Evolutionary conservation across 441 rosid genomes (phyloP), one percentile per base, ranked within the genome.

Genomic region (Syzygium malaccense): DNA sequence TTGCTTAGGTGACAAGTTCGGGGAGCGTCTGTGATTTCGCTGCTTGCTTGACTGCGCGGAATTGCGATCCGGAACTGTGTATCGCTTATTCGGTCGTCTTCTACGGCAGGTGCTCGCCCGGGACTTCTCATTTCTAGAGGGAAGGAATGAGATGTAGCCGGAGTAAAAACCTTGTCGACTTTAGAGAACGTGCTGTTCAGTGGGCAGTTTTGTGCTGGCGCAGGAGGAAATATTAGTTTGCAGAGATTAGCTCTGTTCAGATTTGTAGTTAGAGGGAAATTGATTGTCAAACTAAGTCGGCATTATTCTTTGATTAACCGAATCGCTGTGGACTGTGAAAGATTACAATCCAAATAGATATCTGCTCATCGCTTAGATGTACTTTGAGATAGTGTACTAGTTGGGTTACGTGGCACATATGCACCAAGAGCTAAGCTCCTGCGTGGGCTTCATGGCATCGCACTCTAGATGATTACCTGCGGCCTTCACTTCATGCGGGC

Each of bases 311-410:
- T 23, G 0, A 37, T 37, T 37, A 41, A 6, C 0, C 9, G 4
- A 37, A 71, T 71, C 1, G 1, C 83, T 0, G 9, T 0, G 49
- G 37, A 6, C 51, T 37, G 83, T 20, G 83, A 71, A 37, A 71
- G 23, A 23, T 71, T 20, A 20, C 51, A 5, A 71, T 0, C 51
- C 83, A 0, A 0, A 71, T 37, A 11, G 51, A 71, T 37, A 37
- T 20, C 0, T 6, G 51, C 17, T 12, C 83, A 71, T 37, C 83
- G 23, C 51, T 0, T 20, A 3, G 0, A 10, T 37, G 0, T 71
- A 71, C 28, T 71, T 11, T 0, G 0, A 71, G 0, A 71, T 37
- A 71, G 0, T 71, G 0, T 71, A 0, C 80, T 71, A 37, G 80
- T 37, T 37, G 80, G 49, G 18, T 75, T 41, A 41, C 18, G 0